phyloP scores from a whole-genome alignment of 495 filamentous ascomycete species.

The Penicillium waksmanii region DNA sequence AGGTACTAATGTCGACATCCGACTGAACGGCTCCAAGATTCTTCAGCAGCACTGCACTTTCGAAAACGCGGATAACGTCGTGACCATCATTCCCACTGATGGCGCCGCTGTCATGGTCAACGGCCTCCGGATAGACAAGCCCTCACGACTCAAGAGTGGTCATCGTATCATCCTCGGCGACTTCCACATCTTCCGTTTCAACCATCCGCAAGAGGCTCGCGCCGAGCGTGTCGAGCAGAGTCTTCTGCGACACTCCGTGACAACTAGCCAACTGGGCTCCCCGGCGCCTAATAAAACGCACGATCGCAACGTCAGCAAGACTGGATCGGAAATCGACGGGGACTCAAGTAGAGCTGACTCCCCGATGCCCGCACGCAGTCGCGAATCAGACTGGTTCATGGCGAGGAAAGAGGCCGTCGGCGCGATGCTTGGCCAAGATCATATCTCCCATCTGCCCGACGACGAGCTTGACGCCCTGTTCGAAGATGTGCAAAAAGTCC shows the following conservation, averaged over 20 bases:
- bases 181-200: constrained; percentile 99
- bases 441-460: constrained; percentile 84
- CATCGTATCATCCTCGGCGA: constrained; percentile 95
- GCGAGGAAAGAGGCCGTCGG: constrained; percentile 89
- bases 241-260: constrained; percentile 84
- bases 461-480: constrained; percentile 94
- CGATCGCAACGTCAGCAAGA: constrained; percentile 74
- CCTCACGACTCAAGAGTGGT: constrained; percentile 84
- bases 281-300: constrained; percentile 72
- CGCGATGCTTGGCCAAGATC: constrained; percentile 88
- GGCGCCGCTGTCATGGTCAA: constrained; percentile 98
- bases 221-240: constrained; percentile 91
- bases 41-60: constrained; percentile 91
- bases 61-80: constrained; percentile 86
- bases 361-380: constrained; percentile 69
- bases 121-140: constrained; percentile 80
- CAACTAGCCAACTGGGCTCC: constrained; percentile 76
- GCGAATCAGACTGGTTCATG: constrained; percentile 96
- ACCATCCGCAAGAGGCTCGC: constrained; percentile 93
- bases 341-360: constrained; percentile 77
- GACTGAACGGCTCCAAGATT: constrained; percentile 92
- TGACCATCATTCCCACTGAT: constrained; percentile 86
- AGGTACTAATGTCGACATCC: constrained; percentile 81
- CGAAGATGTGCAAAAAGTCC: constrained; percentile 88
- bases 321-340: constrained; percentile 69